Evolutionary conservation across 108 stramenopile species (phyloP).

Genomic region (Fistulifera solaris): DNA sequence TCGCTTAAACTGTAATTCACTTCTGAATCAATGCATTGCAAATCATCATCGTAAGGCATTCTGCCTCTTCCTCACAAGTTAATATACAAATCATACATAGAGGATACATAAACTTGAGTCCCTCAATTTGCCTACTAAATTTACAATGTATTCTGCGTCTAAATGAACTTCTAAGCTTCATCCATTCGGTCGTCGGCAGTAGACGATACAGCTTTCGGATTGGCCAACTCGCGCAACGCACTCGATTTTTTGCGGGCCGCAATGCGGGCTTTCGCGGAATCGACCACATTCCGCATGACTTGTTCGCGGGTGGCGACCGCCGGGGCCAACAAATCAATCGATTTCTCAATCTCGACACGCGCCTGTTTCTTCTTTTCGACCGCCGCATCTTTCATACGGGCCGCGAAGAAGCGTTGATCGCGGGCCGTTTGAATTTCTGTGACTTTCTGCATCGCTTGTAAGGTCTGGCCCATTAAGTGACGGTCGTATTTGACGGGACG

Average conservation of each 20-base stretch:
- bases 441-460: slow-evolving; percentile 95
- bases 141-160: too few relatives aligned
- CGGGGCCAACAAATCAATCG: slow-evolving; percentile 80
- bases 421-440: slow-evolving; percentile 77
- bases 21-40: too few relatives aligned
- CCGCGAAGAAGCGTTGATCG: slow-evolving; percentile 77
- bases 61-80: too few relatives aligned
- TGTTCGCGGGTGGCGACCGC: slow-evolving; percentile 75
- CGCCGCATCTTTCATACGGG: slow-evolving; percentile 84
- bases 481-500: slow-evolving; percentile 97
- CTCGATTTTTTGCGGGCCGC: slow-evolving; percentile 59
- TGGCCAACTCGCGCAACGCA: too few relatives aligned
- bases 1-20: too few relatives aligned
- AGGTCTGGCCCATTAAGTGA: slow-evolving; percentile 93
- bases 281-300: slow-evolving; percentile 86
- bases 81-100: too few relatives aligned
- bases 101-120: too few relatives aligned
- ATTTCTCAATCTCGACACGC: slow-evolving; percentile 84
- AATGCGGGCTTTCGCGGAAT: slow-evolving; percentile 65
- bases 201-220: too few relatives aligned
- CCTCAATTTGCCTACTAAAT: too few relatives aligned
- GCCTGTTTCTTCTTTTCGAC: slow-evolving; percentile 82
- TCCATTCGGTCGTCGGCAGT: too few relatives aligned
- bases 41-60: too few relatives aligned
- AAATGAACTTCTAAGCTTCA: too few relatives aligned